Conservation (phyloP, 1,284 basidiomycete species). For the Mycosarcoma maydis region DNA sequence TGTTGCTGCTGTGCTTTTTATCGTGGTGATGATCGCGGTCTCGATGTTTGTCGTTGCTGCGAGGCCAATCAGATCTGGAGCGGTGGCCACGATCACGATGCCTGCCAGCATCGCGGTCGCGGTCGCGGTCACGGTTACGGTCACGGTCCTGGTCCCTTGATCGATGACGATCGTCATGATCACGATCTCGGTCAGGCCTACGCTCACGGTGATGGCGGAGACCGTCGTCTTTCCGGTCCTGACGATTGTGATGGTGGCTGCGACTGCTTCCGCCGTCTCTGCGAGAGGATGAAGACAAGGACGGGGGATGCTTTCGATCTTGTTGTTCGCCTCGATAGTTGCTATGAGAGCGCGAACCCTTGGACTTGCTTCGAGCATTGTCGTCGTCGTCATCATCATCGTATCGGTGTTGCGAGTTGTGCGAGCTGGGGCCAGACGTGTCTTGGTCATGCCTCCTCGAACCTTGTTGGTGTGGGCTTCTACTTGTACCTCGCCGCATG, state of each 20-base stretch:
- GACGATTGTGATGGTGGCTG: constrained; percentile 2
- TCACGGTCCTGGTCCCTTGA: not conserved
- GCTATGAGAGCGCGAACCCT: not conserved
- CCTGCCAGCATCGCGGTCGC: no score
- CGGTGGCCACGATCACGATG: constrained; percentile 2
- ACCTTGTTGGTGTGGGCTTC: constrained; percentile 11
- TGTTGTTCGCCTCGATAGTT: constrained; percentile 10
- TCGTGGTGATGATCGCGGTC: constrained; percentile 7
- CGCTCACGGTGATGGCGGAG: constrained; percentile 8
- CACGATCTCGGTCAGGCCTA: constrained; percentile 2
- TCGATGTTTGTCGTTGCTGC: constrained; percentile 1
- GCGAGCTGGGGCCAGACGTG: not conserved
- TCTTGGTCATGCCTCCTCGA: constrained; percentile 3
- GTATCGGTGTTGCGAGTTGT: constrained; percentile 1
- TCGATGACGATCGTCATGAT: not conserved
- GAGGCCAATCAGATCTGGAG: constrained; percentile 10
- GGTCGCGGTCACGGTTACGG: not conserved
- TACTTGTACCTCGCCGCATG: constrained; percentile 10
- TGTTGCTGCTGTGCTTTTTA: not conserved
- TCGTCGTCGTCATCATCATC: constrained; percentile 12
- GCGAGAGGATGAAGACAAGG: constrained; percentile 11
- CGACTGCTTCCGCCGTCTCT: not conserved
- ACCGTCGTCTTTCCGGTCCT: not conserved
- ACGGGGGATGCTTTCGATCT: not conserved
- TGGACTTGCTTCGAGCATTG: not conserved